Evolutionary conservation across 148 eudicot species (phyloP).

Genomic region (Chenopodium quinoa): DNA sequence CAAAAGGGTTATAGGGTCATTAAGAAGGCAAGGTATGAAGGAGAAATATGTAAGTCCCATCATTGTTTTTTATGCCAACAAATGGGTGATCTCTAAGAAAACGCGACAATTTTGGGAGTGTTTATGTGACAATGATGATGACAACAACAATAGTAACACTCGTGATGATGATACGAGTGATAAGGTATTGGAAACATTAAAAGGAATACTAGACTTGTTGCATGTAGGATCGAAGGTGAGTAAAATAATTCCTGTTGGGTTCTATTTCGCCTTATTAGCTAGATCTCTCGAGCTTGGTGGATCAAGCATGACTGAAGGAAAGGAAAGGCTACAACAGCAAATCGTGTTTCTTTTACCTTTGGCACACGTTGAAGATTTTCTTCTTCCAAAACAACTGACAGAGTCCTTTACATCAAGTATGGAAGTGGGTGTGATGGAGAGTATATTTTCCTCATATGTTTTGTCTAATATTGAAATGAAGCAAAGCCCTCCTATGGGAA

Average conservation of each 20-base stretch:
- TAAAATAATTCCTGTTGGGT: constrained; percentile 68
- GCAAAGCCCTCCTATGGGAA: constrained; percentile 33
- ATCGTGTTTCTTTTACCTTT: constrained; percentile 53
- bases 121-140: constrained; percentile 31
- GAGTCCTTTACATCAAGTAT: constrained; percentile 32
- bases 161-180: constrained; percentile 10
- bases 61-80: constrained; percentile 68
- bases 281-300: constrained; percentile 51
- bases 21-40: constrained; percentile 88
- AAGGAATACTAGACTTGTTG: constrained; percentile 61
- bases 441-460: constrained; percentile 51
- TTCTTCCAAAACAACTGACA: constrained; percentile 31
- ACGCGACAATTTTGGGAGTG: constrained; percentile 50
- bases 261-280: constrained; percentile 67
- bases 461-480: constrained; percentile 38
- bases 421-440: constrained; percentile 57
- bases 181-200: constrained; percentile 31
- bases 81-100: constrained; percentile 66
- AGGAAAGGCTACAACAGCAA: constrained; percentile 47
- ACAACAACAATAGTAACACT: background rate
- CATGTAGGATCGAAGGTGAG: constrained; percentile 48
- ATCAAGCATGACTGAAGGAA: constrained; percentile 22
- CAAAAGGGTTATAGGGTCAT: constrained; percentile 65
- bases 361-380: constrained; percentile 74
- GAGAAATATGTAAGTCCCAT: constrained; percentile 64